Conservation (phyloP, 495 filamentous ascomycete species). For the Clavariopsis aquatica region DNA sequence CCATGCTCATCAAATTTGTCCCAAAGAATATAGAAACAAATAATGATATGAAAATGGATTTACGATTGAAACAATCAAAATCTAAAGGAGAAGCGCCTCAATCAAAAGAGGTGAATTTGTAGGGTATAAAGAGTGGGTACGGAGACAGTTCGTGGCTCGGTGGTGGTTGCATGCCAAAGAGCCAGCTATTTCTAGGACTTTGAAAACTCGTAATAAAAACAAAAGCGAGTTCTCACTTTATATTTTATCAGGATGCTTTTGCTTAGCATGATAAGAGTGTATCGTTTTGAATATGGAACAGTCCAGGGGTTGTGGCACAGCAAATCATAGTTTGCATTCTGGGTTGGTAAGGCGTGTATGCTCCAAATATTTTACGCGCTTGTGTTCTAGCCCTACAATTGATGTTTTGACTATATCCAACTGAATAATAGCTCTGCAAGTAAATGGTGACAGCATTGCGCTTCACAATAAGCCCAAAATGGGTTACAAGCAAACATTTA, state of each 20-base stretch:
- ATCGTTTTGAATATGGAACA: background rate
- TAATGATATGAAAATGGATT: background rate
- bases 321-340: background rate
- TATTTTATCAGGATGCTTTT: background rate
- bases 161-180: background rate
- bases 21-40: background rate
- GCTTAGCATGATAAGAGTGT: background rate
- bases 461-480: too few species aligned
- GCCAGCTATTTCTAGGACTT: background rate
- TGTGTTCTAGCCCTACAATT: too few species aligned
- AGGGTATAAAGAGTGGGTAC: background rate
- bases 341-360: background rate
- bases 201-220: too few species aligned
- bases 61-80: background rate
- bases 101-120: background rate
- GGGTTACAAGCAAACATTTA: too few species aligned
- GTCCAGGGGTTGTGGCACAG: background rate
- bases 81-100: too few species aligned
- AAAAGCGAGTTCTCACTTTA: background rate
- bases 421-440: background rate
- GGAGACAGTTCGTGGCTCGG: background rate
- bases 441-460: too few species aligned
- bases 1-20: too few species aligned
- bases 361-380: too few species aligned
- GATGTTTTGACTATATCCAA: too few species aligned